Evolutionary conservation across 768 basidiomycete genomes (phyloP), one percentile per base, ranked within the genome.

Genomic region (Tylopilus sp.): DNA sequence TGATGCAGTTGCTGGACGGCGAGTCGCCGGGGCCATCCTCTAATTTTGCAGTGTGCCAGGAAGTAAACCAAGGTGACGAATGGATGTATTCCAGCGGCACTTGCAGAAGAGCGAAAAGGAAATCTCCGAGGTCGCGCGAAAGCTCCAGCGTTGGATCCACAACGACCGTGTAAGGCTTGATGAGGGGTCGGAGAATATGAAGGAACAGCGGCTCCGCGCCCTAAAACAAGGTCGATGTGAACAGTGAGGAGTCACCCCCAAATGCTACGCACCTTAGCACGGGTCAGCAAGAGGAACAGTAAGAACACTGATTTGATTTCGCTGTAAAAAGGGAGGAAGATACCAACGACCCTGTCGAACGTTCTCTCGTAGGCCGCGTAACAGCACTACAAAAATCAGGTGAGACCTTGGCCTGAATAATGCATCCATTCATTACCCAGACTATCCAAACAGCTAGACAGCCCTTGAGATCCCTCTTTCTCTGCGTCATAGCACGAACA

Each of bases 401-500:
- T 60, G 50, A 57, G 58, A 49, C 35, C 33, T 48, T 40, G 38
- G 46, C 39, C 51, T 31, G 23, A 33, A 44, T 33, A 46, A 53
- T 28, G 36, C 43, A 52, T 55, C 36, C 26, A 42, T 58, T 52
- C 28, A 74, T 70, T 71, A 89, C 91, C 87, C 88, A 93, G 56
- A 93, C 82, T 39, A 89, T 75, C 91, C 91, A 93, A 13, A 92
- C 80, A 33, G 88, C 81, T 43, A 93, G 72, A 63, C 82, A 84
- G 18, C 90, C 89, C 67, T 93, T 93, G 79, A 93, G 86, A 62
- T 85, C 81, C 53, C 91, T 79, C 67, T 93, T 93, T 60, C 91
- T 76, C 66, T 86, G 85, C 22, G 83, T 78, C 56, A 85, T 64
- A 11, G 88, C 87, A 31, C 85, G 79, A 18, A 77, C 68, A 57